Conservation (phyloP, 257 asterid genomes). For the Jasminum sambac region DNA sequence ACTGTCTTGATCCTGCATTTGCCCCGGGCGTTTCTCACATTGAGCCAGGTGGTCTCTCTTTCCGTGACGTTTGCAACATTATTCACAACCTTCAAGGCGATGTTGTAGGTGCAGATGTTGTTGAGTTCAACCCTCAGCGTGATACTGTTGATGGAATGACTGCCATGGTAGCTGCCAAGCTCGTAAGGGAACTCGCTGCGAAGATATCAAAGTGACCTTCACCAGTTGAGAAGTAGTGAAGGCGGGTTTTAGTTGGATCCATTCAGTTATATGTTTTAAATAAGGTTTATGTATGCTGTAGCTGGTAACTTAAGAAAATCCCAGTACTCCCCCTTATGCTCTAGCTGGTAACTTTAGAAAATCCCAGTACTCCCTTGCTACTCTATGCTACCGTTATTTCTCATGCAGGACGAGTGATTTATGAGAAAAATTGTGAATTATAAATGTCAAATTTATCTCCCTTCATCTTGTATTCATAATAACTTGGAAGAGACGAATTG, state of each 20-base stretch:
- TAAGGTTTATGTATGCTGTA: too few species aligned
- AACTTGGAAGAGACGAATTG: too few species aligned
- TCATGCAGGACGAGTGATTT: background rate
- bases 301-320: too few species aligned
- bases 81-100: constrained; percentile 91
- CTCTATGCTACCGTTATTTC: background rate
- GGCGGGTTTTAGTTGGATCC: background rate
- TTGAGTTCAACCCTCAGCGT: constrained; percentile 94
- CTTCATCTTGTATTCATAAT: too few species aligned
- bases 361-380: too few species aligned
- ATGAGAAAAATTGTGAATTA: too few species aligned
- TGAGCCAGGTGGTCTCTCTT: constrained; percentile 98
- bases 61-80: constrained; percentile 92
- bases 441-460: too few species aligned
- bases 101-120: constrained; percentile 93
- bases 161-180: constrained; percentile 96
- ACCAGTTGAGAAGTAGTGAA: background rate
- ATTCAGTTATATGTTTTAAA: too few species aligned
- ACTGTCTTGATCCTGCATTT: constrained; percentile 94
- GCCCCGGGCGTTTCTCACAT: constrained; percentile 99
- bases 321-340: too few species aligned
- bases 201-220: constrained; percentile 73
- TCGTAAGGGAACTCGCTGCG: constrained; percentile 86
- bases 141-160: constrained; percentile 99
- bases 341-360: too few species aligned